Percentiles rank a stretch among this genome's conserved stretches.
Conservation (phyloP, 179 eudicot genomes). For the Pouteria campechiana region DNA sequence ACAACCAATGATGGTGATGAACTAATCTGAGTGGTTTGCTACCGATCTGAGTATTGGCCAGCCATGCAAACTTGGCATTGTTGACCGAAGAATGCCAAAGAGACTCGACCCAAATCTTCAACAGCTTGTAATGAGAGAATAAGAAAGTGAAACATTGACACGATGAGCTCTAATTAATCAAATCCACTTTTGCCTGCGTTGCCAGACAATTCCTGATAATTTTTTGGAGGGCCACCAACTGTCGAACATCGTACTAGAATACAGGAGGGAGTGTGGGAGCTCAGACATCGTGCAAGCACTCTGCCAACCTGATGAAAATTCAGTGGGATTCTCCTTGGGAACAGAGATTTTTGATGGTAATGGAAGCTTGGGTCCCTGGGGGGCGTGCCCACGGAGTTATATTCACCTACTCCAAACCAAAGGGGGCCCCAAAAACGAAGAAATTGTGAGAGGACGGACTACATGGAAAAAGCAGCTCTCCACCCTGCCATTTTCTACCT, state of each 20-base stretch:
- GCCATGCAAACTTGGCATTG: too few relatives aligned
- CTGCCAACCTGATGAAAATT: conserved; percentile 20
- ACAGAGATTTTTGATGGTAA: conserved; percentile 14
- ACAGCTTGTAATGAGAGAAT: too few relatives aligned
- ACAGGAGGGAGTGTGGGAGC: conserved; percentile 43
- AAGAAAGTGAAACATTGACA: too few relatives aligned
- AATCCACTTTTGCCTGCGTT: not conserved
- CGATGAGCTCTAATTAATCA: too few relatives aligned
- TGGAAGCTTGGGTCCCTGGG: conserved; percentile 10
- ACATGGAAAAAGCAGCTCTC: conserved; percentile 25
- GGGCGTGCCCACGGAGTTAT: conserved; percentile 7
- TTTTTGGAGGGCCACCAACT: conserved; percentile 29
- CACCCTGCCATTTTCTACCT: conserved; percentile 7
- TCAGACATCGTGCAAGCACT: conserved; percentile 34
- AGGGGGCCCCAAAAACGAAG: conserved; percentile 24
- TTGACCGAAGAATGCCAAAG: too few relatives aligned
- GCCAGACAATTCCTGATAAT: conserved; percentile 34
- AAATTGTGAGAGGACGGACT: conserved; percentile 37
- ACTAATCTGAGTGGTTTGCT: too few relatives aligned
- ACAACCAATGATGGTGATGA: too few relatives aligned
- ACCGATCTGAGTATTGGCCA: too few relatives aligned
- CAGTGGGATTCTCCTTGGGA: conserved; percentile 15
- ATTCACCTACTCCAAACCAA: conserved; percentile 34
- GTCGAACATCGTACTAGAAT: conserved; percentile 24
- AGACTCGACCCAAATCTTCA: too few relatives aligned